phyloP scores from a whole-genome alignment of 2,329 filamentous ascomycete genomes.

The Pestalotiopsis sp. region DNA sequence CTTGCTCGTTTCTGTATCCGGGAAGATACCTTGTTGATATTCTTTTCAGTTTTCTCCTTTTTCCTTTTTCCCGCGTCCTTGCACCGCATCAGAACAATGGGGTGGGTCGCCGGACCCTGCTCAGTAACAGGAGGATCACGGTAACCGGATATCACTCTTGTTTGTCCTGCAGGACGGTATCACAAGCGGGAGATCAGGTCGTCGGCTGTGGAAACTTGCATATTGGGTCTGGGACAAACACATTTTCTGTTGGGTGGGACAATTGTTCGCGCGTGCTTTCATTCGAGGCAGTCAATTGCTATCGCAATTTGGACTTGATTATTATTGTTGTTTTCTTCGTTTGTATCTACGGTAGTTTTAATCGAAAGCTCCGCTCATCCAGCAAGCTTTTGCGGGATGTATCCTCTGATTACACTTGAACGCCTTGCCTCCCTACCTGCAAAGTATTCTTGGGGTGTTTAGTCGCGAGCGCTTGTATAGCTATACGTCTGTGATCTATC shows the following conservation, averaged over 20 bases:
- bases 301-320: neutral
- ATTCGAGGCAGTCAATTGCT: neutral
- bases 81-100: neutral
- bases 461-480: no score
- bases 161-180: neutral
- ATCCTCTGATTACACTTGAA: neutral
- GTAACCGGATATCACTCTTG: neutral
- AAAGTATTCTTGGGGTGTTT: no score
- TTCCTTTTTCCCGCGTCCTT: neutral
- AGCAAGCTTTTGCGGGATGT: neutral
- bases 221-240: constrained; percentile 5
- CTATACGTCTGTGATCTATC: neutral
- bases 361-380: neutral
- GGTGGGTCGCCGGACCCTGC: neutral
- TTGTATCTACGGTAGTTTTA: neutral
- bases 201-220: neutral
- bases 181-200: neutral
- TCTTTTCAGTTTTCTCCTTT: neutral
- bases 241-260: neutral
- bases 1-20: constrained; percentile 11
- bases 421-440: neutral
- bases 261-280: neutral
- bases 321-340: neutral
- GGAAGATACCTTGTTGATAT: neutral
- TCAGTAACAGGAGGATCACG: neutral